A percentile compares a stretch with the other conserved stretches of the same genome.
Conservation (phyloP, 2,329 filamentous ascomycete species). For the Fusarium compactum region DNA sequence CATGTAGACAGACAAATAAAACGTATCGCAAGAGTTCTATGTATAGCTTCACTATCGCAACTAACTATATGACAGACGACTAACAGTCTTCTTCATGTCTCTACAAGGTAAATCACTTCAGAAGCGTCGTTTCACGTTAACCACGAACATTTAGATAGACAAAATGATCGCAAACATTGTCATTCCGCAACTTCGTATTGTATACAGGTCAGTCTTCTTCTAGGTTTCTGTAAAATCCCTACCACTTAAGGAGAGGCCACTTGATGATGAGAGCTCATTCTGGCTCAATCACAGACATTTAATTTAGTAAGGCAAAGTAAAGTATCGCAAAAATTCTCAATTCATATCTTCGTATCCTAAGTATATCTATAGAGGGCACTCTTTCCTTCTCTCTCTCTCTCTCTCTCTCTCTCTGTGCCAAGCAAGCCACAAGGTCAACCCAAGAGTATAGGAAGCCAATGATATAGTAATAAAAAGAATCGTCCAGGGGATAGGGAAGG, state of each 20-base stretch:
- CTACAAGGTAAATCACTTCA: too few species aligned
- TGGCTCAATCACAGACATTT: not conserved
- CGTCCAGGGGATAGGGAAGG: too few species aligned
- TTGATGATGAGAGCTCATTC: too few species aligned
- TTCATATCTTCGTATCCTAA: not conserved
- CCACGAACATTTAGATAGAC: too few species aligned
- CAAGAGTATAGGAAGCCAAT: not conserved
- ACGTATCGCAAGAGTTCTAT: not conserved
- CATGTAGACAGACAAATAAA: not conserved
- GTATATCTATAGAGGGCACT: not conserved
- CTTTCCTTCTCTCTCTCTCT: not conserved
- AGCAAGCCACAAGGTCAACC: not conserved
- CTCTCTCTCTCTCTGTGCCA: not conserved
- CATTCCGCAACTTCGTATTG: too few species aligned
- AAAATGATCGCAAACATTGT: too few species aligned
- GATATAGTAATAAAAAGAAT: accelerated
- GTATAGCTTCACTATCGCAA: not conserved
- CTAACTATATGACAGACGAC: not conserved
- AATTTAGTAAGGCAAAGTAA: not conserved
- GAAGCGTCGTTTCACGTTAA: too few species aligned
- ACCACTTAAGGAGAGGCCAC: too few species aligned
- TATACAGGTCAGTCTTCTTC: not conserved
- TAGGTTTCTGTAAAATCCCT: not conserved
- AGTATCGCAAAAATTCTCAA: not conserved
- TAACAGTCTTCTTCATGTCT: too few species aligned